Evolutionary conservation across 176 grass and related monocot genomes (phyloP), one percentile per base, ranked within the genome.

Genomic region (Poa pratensis): DNA sequence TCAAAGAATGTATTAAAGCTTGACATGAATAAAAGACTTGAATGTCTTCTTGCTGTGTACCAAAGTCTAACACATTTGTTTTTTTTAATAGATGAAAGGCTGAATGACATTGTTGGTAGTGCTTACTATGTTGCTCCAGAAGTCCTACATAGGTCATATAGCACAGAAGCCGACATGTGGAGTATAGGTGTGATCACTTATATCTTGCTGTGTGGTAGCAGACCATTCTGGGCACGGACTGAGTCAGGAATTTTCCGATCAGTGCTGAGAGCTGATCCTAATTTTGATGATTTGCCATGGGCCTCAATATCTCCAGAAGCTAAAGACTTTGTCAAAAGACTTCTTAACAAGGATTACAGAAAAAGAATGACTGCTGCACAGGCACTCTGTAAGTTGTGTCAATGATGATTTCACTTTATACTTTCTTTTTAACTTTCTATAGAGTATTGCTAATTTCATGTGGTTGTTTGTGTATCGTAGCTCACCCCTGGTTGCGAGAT

Each of bases 161-260:
- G 91, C 75, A 96, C 88, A 22, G 97, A 99, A 86, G 97, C 97
- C 61, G 97, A 99, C 61, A 96, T 99, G 89, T 99, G 97, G 97
- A 99, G 97, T 82, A 82, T 96, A 77, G 97, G 97, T 80, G 97
- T 99, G 45, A 99, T 99, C 80, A 90, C 91, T 60, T 99, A 94
- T 86, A 99, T 99, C 72, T 95, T 99, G 75, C 66, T 99, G 40
- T 99, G 94, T 74, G 97, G 97, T 85, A 96, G 91, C 76, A 92
- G 97, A 80, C 97, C 97, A 61, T 99, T 99, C 77, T 99, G 97
- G 97, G 97, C 97, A 77, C 86, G 94, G 26, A 99, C 97, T 40
- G 97, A 99, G 89, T 99, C 97, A 37, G 97, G 97, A 86, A 99
- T 99, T 69, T 99, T 99, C 84, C 97, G 94, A 61, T 94, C 97